A percentile compares a stretch with the other conserved stretches of the same genome.
phyloP scores from a whole-genome alignment of 2,329 filamentous ascomycete genomes.

The Aspergillus sp. region DNA sequence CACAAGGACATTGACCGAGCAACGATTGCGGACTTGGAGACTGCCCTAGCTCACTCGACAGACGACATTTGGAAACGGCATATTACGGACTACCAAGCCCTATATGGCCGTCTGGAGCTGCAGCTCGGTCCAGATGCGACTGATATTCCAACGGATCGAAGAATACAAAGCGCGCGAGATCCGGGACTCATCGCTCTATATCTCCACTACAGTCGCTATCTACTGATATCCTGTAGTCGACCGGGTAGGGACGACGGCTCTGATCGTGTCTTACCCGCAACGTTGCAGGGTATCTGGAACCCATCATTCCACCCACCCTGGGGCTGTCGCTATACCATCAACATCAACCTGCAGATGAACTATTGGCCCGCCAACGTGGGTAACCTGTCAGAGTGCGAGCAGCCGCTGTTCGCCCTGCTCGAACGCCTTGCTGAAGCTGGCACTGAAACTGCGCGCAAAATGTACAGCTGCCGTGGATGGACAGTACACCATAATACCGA shows the following conservation, averaged over 20 bases:
- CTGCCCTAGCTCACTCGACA: conserved; percentile 30
- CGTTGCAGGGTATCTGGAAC: conserved; percentile 63
- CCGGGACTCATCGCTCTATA: conserved; percentile 59
- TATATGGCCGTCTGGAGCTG: conserved; percentile 39
- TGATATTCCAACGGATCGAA: conserved; percentile 37
- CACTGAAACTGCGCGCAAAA: conserved; percentile 55
- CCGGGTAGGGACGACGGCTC: conserved; percentile 34
- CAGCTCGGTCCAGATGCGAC: conserved; percentile 28
- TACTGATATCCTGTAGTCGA: conserved; percentile 61
- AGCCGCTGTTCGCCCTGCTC: conserved; percentile 49
- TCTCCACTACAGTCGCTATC: conserved; percentile 59
- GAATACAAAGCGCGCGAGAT: conserved; percentile 42
- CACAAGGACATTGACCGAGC: conserved; percentile 27
- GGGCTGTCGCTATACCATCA: conserved; percentile 61
- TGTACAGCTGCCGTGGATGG: conserved; percentile 62
- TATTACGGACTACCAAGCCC: conserved; percentile 38
- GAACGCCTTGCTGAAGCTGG: conserved; percentile 47
- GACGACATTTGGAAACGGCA: conserved; percentile 35
- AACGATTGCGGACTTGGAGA: conserved; percentile 33
- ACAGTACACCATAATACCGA: conserved; percentile 63
- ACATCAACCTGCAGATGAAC: conserved; percentile 67
- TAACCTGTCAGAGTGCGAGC: conserved; percentile 47
- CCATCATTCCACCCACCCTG: conserved; percentile 53
- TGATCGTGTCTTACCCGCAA: conserved; percentile 52
- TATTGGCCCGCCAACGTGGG: conserved; percentile 62